Evolutionary conservation across 441 rosid species (phyloP), one percentile per base, ranked within the genome.

Genomic region (Mallotus repandus): DNA sequence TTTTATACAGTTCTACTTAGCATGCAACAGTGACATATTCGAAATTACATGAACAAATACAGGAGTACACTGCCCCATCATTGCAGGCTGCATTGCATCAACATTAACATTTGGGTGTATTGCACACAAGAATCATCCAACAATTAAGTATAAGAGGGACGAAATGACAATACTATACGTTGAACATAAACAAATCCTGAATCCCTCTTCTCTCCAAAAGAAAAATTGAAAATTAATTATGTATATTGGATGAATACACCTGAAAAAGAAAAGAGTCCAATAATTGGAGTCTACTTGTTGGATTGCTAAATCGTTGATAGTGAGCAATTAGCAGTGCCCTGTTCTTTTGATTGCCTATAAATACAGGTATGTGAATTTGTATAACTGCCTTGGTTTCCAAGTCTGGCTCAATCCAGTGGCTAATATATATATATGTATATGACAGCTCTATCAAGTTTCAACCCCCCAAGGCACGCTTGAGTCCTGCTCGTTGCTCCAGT

Each of bases 401-500:
- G 58, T 63, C 41, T 45, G 32, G 60, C 63, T 43, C 69, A 38
- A 48, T 19, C 63, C 57, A 43, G 21, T 49, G 66, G 73, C 54
- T 35, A 10, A 65, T 11, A 35, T 8, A 65, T 11, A 35, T 8
- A 29, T 29, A 29, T 29, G 32, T 29, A 29, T 49, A 48, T 19
- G 38, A 29, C 43, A 64, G 18, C 12, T 59, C 10, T 9, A 4
- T 56, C 9, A 63, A 38, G 11, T 60, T 71, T 82, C 77, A 95
- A 70, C 90, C 89, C 1, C 84, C 91, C 60, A 93, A 78, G 22
- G 89, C 89, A 21, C 84, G 80, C 66, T 83, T 88, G 55, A 90
- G 96, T 56, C 89, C 91, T 3, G 88, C 81, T 71, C 86, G 85
- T 72, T 93, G 97, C 57, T 89, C 96, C 14, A 70, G 68, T n/a